These are phyloP conservation scores for Ascoidea rubescens DNA, from an alignment of 805 yeast genomes.

Conservation along the genomic window DNA sequence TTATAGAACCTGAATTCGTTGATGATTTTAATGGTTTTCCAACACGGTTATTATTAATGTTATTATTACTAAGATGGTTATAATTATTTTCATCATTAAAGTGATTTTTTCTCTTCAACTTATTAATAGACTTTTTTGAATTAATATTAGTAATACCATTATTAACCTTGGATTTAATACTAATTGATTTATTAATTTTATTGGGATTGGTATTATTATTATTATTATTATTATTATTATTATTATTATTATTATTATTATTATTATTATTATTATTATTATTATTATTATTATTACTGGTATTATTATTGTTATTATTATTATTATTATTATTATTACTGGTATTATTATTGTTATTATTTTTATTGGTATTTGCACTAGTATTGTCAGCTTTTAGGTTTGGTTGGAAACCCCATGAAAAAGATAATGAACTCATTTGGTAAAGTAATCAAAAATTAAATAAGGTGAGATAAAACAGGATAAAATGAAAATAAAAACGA, in stretches of 20 bases:
- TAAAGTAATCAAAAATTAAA: neutral
- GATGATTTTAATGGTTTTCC: too few relatives aligned
- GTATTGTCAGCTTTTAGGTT: constrained; percentile 1
- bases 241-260: too few relatives aligned
- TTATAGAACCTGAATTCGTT: too few relatives aligned
- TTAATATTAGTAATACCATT: neutral
- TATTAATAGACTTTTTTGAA: neutral
- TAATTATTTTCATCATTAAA: neutral
- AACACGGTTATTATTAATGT: neutral
- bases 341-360: neutral
- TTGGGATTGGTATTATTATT: neutral
- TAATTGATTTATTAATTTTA: neutral
- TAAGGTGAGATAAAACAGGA: neutral
- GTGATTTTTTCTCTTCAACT: neutral
- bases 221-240: too few relatives aligned
- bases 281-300: neutral
- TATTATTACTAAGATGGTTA: too few relatives aligned
- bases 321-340: too few relatives aligned
- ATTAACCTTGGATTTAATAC: neutral
- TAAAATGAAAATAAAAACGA: neutral
- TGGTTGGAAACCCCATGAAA: constrained; percentile 8
- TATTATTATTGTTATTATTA: too few relatives aligned
- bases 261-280: too few relatives aligned
- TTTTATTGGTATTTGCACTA: neutral
- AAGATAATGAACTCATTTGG: constrained; percentile 5